Conservation (phyloP, 2,329 filamentous ascomycete species). For the Aspergillus pseudoglaucus region DNA sequence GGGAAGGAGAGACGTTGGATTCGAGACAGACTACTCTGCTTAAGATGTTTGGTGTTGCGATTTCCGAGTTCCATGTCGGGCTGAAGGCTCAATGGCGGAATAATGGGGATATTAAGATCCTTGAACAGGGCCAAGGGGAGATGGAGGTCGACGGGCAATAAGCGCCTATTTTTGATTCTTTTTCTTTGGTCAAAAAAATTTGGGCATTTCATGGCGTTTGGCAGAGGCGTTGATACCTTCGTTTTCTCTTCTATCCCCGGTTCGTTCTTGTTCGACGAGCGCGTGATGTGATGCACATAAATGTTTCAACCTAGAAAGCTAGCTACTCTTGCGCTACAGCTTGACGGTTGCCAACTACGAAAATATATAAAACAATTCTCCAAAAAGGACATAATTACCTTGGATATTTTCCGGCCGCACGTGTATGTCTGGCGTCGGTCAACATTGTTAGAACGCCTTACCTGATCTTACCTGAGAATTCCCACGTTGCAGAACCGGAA, state of each 20-base stretch:
- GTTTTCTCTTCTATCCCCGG: slow-evolving; percentile 13
- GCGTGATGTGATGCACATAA: slow-evolving; percentile 21
- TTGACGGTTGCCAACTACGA: slow-evolving; percentile 1
- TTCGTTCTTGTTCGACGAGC: slow-evolving; percentile 22
- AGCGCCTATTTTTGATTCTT: slow-evolving; percentile 13
- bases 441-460: slow-evolving; percentile 30
- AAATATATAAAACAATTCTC: slow-evolving; percentile 1
- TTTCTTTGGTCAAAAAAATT: slow-evolving; percentile 19
- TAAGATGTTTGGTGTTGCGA: slow-evolving; percentile 86
- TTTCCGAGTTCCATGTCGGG: slow-evolving; percentile 82
- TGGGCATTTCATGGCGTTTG: slow-evolving; percentile 34
- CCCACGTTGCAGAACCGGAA: slow-evolving; percentile 11
- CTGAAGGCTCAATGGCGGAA: slow-evolving; percentile 59
- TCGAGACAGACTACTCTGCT: slow-evolving; percentile 86
- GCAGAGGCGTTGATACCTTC: slow-evolving; percentile 24
- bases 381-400: slow-evolving; percentile 8
- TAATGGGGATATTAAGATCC: slow-evolving; percentile 34
- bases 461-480: slow-evolving; percentile 38
- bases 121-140: slow-evolving; percentile 29
- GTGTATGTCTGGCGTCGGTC: slow-evolving; percentile 19
- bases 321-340: slow-evolving; percentile 8
- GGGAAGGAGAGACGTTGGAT: slow-evolving; percentile 76
- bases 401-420: slow-evolving; percentile 13
- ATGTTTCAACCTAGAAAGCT: slow-evolving; percentile 23
- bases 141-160: slow-evolving; percentile 39